phyloP scores from a whole-genome alignment of 2,329 filamentous ascomycete genomes.

The Xenosphaeropsis pyriputrescens region DNA sequence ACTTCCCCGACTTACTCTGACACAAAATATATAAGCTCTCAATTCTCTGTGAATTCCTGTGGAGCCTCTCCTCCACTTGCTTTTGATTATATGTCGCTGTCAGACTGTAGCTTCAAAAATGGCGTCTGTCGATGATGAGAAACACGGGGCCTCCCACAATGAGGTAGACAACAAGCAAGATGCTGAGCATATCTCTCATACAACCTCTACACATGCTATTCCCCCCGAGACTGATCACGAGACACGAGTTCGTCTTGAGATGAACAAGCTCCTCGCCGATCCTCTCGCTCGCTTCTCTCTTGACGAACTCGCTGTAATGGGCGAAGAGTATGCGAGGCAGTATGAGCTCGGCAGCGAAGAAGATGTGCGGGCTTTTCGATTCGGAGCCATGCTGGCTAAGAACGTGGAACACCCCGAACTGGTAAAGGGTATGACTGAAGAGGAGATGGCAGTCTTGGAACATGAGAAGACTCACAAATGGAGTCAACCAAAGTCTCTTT shows the following conservation, averaged over 20 bases:
- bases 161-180: background rate
- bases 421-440: constrained; percentile 35
- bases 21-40: too few relatives aligned
- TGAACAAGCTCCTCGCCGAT: background rate
- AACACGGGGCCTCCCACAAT: background rate
- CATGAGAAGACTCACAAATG: constrained; percentile 52
- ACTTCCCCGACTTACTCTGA: too few relatives aligned
- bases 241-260: background rate
- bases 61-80: too few relatives aligned
- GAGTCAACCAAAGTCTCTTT: constrained; percentile 52
- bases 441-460: constrained; percentile 41
- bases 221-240: background rate
- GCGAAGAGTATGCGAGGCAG: constrained; percentile 39
- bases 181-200: background rate
- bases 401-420: constrained; percentile 25
- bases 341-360: constrained; percentile 38
- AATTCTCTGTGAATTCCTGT: too few relatives aligned
- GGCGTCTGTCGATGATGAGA: too few relatives aligned
- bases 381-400: constrained; percentile 44
- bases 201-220: background rate
- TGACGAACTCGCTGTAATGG: constrained; percentile 36
- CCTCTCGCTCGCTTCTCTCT: constrained; percentile 31
- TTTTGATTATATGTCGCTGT: too few relatives aligned
- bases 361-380: constrained; percentile 41
- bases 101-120: too few relatives aligned